phyloP scores from a whole-genome alignment of 2,329 filamentous ascomycete genomes.

The Fonsecaea multimorphosa region DNA sequence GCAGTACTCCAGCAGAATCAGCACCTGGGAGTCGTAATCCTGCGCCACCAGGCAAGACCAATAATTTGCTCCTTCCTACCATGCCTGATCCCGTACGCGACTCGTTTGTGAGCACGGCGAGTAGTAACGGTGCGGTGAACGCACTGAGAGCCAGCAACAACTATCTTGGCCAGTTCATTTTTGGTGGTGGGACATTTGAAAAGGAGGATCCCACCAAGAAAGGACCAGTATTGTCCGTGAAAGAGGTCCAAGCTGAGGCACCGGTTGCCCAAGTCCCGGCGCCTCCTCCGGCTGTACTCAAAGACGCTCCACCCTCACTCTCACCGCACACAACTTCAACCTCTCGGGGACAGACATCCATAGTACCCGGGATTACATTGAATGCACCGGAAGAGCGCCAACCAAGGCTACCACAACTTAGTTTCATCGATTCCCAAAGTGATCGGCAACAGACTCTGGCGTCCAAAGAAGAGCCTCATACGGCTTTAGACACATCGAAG shows the following conservation, averaged over 20 bases:
- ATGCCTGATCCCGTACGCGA: conserved; percentile 24
- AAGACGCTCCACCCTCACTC: conserved; percentile 12
- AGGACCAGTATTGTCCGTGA: conserved; percentile 31
- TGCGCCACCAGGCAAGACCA: conserved; percentile 5
- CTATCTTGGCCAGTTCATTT: conserved; percentile 48
- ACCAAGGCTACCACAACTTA: conserved; percentile 31
- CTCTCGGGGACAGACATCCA: conserved; percentile 4
- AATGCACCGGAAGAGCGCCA: conserved; percentile 18
- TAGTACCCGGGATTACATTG: conserved; percentile 24
- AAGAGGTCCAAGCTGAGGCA: conserved; percentile 28
- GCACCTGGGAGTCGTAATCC: conserved; percentile 4
- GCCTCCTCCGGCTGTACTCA: conserved; percentile 35
- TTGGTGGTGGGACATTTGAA: conserved; percentile 40
- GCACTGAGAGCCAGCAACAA: conserved; percentile 47
- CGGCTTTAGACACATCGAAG: neutral
- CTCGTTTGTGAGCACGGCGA: conserved; percentile 38
- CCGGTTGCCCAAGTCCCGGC: conserved; percentile 32
- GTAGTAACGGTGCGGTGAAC: conserved; percentile 41
- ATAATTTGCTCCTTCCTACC: conserved; percentile 33
- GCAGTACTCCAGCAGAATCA: conserved; percentile 17
- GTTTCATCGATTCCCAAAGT: conserved; percentile 30
- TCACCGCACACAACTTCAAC: neutral
- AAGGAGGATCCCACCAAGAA: conserved; percentile 25
- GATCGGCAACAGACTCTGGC: conserved; percentile 17
- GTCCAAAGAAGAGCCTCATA: neutral